A percentile compares a stretch with the other conserved stretches of the same genome.
phyloP scores from a whole-genome alignment of 352 stramenopile species.

The Globisporangium cystogenes region DNA sequence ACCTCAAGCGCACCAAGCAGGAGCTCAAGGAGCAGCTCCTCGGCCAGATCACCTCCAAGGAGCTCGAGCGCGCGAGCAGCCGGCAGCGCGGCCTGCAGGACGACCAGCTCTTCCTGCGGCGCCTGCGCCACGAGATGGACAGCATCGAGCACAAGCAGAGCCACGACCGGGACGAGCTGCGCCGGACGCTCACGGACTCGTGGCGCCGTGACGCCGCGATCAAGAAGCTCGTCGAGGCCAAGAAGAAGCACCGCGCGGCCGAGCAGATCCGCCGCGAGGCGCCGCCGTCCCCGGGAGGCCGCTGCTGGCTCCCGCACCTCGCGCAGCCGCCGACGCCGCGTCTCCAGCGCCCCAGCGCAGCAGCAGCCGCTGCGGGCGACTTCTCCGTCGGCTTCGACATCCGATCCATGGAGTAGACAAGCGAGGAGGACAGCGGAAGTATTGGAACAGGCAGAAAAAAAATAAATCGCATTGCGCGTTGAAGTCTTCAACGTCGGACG shows the following conservation, averaged over 20 bases:
- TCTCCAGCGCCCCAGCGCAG: not conserved
- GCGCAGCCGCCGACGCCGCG: conserved; percentile 21
- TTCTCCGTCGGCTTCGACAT: conserved; percentile 77
- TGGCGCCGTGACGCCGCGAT: conserved; percentile 47
- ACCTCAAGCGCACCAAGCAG: conserved; percentile 30
- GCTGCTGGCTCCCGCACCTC: conserved; percentile 18
- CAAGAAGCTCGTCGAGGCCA: conserved; percentile 54
- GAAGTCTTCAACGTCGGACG: too few relatives aligned
- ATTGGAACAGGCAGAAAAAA: too few relatives aligned
- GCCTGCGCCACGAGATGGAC: conserved; percentile 54
- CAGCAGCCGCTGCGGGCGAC: conserved; percentile 23
- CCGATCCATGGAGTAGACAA: too few relatives aligned
- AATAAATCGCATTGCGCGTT: too few relatives aligned
- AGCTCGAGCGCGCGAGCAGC: conserved; percentile 31
- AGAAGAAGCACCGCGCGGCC: conserved; percentile 52
- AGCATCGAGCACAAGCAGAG: conserved; percentile 49
- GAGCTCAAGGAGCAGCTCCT: conserved; percentile 53
- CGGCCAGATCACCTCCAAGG: conserved; percentile 51
- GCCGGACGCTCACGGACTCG: conserved; percentile 49
- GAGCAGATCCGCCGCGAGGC: conserved; percentile 32
- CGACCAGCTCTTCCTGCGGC: conserved; percentile 47
- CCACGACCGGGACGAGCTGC: conserved; percentile 45
- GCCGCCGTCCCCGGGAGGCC: not conserved
- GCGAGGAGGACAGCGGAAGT: too few relatives aligned
- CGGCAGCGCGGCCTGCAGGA: conserved; percentile 44